phyloP scores from a whole-genome alignment of 1,284 basidiomycete genomes.

The Sparassis latifolia region DNA sequence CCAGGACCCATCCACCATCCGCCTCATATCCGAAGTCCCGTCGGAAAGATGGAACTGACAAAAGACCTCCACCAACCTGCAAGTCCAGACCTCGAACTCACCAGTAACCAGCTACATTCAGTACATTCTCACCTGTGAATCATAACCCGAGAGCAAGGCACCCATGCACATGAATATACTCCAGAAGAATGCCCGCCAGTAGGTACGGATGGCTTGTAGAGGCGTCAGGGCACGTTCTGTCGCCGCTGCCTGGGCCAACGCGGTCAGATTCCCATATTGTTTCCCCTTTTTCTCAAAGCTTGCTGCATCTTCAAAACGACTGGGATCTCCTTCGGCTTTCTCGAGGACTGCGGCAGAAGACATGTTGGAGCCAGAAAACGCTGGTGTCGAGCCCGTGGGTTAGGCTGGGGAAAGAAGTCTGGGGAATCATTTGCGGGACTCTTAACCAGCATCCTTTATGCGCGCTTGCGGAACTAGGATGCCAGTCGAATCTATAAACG shows the following conservation, averaged over 20 bases:
- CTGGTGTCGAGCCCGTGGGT: too few relatives aligned
- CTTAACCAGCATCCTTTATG: too few relatives aligned
- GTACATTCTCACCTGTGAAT: constrained; percentile 5
- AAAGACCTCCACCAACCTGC: constrained; percentile 7
- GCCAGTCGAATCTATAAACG: too few relatives aligned
- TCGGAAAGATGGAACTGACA: constrained; percentile 8
- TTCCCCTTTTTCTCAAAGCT: not conserved
- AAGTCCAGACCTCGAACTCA: not conserved
- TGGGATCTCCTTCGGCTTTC: too few relatives aligned
- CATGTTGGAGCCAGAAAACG: too few relatives aligned
- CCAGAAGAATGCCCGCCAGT: constrained; percentile 8
- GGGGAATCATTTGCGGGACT: too few relatives aligned
- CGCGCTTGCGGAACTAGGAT: too few relatives aligned
- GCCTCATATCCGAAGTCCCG: constrained; percentile 4
- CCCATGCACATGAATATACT: constrained; percentile 11
- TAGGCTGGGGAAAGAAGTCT: too few relatives aligned
- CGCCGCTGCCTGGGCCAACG: constrained; percentile 6
- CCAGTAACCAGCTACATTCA: not conserved
- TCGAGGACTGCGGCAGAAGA: too few relatives aligned
- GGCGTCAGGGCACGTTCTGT: constrained; percentile 3
- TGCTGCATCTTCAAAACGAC: not conserved
- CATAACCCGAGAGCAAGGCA: constrained; percentile 8
- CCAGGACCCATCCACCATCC: constrained; percentile 2
- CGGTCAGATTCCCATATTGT: not conserved
- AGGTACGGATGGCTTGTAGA: constrained; percentile 4